Evolutionary conservation across 2,329 filamentous ascomycete genomes (phyloP), one percentile per base, ranked within the genome.

Genomic region (Colletotrichum sp.): DNA sequence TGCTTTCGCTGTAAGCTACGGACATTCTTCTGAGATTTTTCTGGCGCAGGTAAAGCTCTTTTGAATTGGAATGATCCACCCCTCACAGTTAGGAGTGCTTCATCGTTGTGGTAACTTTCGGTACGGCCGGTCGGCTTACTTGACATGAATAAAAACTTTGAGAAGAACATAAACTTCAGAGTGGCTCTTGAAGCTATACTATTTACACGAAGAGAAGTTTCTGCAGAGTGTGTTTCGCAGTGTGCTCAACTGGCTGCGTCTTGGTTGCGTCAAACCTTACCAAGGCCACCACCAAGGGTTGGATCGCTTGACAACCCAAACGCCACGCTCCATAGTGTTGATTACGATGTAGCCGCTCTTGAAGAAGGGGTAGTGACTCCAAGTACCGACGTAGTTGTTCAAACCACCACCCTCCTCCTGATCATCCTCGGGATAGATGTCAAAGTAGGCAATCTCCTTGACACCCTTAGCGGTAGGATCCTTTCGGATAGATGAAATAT

Each of bases 261-360:
- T 62, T 62, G 5, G 24, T 3, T 24, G 9, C 16, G 24, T 12
- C 4, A 5, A 7, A 18, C 44, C 30, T 66, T 49, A 75, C 68
- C 68, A 71, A 4, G 68, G 72, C 72, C 72, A 75, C 72, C 72
- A 75, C 72, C 72, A 71, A 3, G 72, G 52, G 68, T n/a, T 75
- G 6, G 72, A 75, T 15, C 72, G 68, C 80, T 84, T 85, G 36
- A 85, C 82, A 8, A 85, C 82, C 77, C 83, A 87, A 0, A 82
- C 81, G 9, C 86, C 86, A 9, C 85, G 80, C 75, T 90, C 88
- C 76, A 90, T 89, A 4, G 87, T 89, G 80, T 89, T 89, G 67
- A 89, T 81, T 16, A 88, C 82, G 57, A 89, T 82, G 72, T 82
- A 83, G 8, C 85, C 85, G 44, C 80, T 82, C 63, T 81, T 72